Conservation (phyloP, 257 asterid species). For the Coffea canephora region DNA sequence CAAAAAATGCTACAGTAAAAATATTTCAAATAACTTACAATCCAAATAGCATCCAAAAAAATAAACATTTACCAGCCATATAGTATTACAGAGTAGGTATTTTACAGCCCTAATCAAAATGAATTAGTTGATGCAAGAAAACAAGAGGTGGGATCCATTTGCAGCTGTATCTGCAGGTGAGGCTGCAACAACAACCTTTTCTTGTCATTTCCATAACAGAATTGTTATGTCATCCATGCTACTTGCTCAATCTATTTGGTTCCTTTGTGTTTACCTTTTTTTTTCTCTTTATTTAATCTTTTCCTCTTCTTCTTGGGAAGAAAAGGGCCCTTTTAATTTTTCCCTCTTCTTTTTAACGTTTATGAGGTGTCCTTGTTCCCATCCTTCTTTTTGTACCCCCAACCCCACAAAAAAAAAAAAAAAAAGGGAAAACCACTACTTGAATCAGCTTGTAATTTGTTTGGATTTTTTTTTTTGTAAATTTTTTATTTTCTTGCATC, state of each 20-base stretch:
- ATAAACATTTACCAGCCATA: too few species aligned
- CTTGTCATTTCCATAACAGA: slow-evolving; percentile 39
- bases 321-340: not conserved
- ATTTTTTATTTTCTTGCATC: too few species aligned
- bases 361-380: not conserved
- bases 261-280: not conserved
- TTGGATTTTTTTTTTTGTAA: too few species aligned
- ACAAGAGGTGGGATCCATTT: slow-evolving; percentile 36
- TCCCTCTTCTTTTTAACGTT: not conserved
- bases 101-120: not conserved
- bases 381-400: too few species aligned
- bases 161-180: slow-evolving; percentile 32
- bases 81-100: too few species aligned
- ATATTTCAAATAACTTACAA: too few species aligned
- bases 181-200: slow-evolving; percentile 29
- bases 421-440: too few species aligned
- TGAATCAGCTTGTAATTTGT: too few species aligned
- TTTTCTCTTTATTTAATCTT: not conserved
- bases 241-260: not conserved
- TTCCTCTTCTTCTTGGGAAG: not conserved
- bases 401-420: too few species aligned
- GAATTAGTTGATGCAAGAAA: slow-evolving; percentile 27
- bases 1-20: too few species aligned
- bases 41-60: too few species aligned
- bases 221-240: slow-evolving; percentile 28